phyloP scores from a whole-genome alignment of 345 rosid species.

The Microcos paniculata region DNA sequence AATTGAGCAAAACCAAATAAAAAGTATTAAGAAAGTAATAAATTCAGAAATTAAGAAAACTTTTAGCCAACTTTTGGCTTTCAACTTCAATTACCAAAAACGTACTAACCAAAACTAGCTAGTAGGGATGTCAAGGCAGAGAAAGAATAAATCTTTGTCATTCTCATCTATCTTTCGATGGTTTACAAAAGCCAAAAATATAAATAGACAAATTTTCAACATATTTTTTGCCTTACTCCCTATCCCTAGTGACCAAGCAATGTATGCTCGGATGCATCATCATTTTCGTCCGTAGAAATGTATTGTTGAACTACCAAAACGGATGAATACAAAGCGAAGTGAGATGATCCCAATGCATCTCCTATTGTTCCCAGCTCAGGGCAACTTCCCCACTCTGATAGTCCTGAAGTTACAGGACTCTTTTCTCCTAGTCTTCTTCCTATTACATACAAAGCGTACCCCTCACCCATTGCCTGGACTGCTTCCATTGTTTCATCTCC shows the following conservation, averaged over 20 bases:
- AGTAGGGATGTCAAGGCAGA: no score
- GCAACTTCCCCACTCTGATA: constrained; percentile 45
- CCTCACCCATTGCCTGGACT: constrained; percentile 33
- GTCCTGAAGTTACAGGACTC: constrained; percentile 35
- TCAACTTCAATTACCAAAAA: no score
- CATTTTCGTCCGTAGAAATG: background rate
- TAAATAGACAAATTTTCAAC: background rate
- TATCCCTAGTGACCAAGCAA: background rate
- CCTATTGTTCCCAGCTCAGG: constrained; percentile 65
- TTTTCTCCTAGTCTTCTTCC: constrained; percentile 46
- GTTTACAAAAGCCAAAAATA: no score
- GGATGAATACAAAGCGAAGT: constrained; percentile 46
- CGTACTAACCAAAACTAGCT: no score
- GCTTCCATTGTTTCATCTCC: constrained; percentile 39
- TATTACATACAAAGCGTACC: constrained; percentile 44
- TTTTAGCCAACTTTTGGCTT: no score
- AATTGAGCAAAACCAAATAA: no score
- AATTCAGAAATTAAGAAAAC: no score
- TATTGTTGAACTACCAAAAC: constrained; percentile 66
- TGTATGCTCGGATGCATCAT: background rate
- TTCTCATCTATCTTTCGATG: no score
- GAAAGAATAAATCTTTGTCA: no score
- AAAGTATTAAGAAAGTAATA: no score
- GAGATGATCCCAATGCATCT: constrained; percentile 41
- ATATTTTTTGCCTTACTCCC: background rate